phyloP scores from a whole-genome alignment of 768 basidiomycete species.

The Suillus americanus region DNA sequence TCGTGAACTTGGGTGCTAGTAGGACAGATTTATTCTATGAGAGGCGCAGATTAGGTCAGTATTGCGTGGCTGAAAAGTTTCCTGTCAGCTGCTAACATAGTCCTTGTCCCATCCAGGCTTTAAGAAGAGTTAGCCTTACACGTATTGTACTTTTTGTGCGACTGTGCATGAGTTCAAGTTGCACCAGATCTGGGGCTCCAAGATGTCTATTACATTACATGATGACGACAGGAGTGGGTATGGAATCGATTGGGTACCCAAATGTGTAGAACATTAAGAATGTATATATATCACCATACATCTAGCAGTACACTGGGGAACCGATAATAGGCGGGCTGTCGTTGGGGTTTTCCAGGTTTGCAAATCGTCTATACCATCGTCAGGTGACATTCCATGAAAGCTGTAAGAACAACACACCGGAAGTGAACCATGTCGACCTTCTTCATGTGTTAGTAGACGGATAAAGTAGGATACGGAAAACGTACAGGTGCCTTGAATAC shows the following conservation, averaged over 20 bases:
- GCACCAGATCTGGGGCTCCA: background rate
- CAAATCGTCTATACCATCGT: constrained; percentile 41
- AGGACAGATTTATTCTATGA: constrained; percentile 93
- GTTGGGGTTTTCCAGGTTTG: constrained; percentile 56
- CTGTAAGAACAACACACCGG: constrained; percentile 42
- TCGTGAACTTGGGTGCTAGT: constrained; percentile 94
- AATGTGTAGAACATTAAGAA: background rate
- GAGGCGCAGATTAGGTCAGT: constrained; percentile 74
- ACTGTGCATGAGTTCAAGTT: background rate
- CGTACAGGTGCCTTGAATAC: constrained; percentile 83
- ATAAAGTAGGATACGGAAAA: constrained; percentile 4
- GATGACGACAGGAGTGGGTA: background rate
- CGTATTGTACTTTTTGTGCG: background rate
- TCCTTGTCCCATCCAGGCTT: constrained; percentile 20
- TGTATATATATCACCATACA: background rate
- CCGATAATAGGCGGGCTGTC: constrained; percentile 58
- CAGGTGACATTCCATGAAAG: background rate
- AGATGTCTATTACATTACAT: background rate
- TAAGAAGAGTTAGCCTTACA: constrained; percentile 29
- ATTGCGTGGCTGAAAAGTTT: background rate
- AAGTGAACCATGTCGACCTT: constrained; percentile 77
- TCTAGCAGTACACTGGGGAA: constrained; percentile 57
- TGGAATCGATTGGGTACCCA: no score
- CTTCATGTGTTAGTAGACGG: constrained; percentile 1
- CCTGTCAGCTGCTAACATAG: background rate